Evolutionary conservation across 768 basidiomycete genomes (phyloP).

Genomic region (Phlebiopsis gigantea): DNA sequence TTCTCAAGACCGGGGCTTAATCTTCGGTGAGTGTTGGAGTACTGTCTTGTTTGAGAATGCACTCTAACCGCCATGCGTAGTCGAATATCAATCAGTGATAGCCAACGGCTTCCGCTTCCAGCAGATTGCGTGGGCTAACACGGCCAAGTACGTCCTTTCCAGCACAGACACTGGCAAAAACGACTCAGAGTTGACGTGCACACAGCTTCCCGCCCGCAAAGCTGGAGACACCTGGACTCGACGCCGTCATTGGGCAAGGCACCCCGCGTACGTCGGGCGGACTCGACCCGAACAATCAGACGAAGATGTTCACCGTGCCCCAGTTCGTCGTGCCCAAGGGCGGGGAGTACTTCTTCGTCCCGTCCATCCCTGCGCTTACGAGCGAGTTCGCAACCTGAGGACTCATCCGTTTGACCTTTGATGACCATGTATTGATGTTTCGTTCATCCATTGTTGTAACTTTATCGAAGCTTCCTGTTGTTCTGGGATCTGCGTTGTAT

Average conservation of each 20-base stretch:
- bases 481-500: too few relatives aligned
- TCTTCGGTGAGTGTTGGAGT: slow-evolving; percentile 26
- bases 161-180: neutral
- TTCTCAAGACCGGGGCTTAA: slow-evolving; percentile 39
- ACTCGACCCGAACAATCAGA: slow-evolving; percentile 18
- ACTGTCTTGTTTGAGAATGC: neutral
- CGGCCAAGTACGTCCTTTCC: slow-evolving; percentile 10
- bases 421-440: too few relatives aligned
- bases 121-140: slow-evolving; percentile 18
- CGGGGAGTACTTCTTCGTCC: slow-evolving; percentile 30
- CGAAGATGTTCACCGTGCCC: slow-evolving; percentile 15
- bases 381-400: neutral
- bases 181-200: neutral
- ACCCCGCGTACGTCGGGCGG: slow-evolving; percentile 17
- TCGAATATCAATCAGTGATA: slow-evolving; percentile 28
- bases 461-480: too few relatives aligned
- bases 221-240: slow-evolving; percentile 33
- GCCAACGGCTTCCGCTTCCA: slow-evolving; percentile 29
- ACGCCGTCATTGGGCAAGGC: slow-evolving; percentile 39
- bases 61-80: slow-evolving; percentile 13
- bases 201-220: slow-evolving; percentile 21
- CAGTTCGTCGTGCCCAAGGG: slow-evolving; percentile 24
- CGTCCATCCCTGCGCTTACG: slow-evolving; percentile 17
- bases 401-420: too few relatives aligned
- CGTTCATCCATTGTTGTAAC: too few relatives aligned